A percentile compares a stretch with the other conserved stretches of the same genome.
Evolutionary conservation across 179 eudicot genomes (phyloP).

Genomic region (Vitellaria paradoxa): DNA sequence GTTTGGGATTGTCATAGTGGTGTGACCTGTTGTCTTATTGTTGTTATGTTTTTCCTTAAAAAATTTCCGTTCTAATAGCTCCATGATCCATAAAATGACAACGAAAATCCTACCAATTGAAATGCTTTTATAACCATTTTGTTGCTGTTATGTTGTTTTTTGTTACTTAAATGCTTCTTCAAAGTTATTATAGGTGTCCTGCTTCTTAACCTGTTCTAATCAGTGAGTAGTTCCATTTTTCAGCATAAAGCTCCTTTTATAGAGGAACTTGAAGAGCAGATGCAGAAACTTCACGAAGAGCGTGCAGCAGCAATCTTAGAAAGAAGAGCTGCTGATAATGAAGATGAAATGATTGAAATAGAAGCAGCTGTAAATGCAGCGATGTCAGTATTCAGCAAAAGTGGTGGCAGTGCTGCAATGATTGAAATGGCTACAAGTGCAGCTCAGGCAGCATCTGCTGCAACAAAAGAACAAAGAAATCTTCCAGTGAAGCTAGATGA

Average conservation of each 20-base stretch:
- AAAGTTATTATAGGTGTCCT: neutral
- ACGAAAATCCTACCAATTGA: too few relatives aligned
- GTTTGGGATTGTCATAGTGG: too few relatives aligned
- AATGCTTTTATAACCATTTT: neutral
- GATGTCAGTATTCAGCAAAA: conserved; percentile 51
- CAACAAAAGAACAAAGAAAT: conserved; percentile 43
- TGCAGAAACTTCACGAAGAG: conserved; percentile 86
- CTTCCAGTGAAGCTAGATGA: conserved; percentile 81
- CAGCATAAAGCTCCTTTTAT: conserved; percentile 95
- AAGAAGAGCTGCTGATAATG: conserved; percentile 81
- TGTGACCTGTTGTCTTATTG: too few relatives aligned
- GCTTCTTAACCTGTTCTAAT: conserved; percentile 1
- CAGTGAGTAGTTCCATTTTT: conserved; percentile 10
- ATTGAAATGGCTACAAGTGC: conserved; percentile 65
- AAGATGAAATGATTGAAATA: conserved; percentile 77
- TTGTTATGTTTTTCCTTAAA: too few relatives aligned
- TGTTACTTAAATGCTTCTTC: neutral
- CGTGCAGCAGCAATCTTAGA: conserved; percentile 66
- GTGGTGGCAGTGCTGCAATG: conserved; percentile 41
- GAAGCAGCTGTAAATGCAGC: conserved; percentile 91
- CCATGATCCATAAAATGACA: too few relatives aligned
- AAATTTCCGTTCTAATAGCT: too few relatives aligned
- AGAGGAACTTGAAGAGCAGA: conserved; percentile 92
- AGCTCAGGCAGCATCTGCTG: conserved; percentile 65
- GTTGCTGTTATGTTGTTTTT: neutral